Evolutionary conservation across 2,329 filamentous ascomycete genomes (phyloP), one percentile per base, ranked within the genome.

Genomic region (Ascochyta lentis): DNA sequence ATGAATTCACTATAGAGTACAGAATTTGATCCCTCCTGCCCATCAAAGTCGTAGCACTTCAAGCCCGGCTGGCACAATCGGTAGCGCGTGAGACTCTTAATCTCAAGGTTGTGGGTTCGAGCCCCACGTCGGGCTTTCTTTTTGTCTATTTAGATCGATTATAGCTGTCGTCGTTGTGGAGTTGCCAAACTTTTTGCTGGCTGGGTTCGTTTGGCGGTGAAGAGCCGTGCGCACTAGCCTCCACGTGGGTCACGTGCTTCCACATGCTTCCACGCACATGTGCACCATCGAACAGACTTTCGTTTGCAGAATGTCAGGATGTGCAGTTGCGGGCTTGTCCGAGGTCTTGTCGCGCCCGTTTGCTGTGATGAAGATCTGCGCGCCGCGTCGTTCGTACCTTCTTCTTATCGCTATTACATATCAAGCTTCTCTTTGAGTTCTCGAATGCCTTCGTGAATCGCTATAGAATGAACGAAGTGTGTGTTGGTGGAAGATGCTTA

Each of bases 31-130:
- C 2, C 0, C 3, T 3, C 3, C 2, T 3, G 3, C 5, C 8
- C 33, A 35, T 16, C 33, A 35, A 35, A 35, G n/a, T 5, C 4
- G 1, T n/a, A 34, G n/a, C 16, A 10, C 8, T 22, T 22, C n/a
- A 19, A 40, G 54, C 54, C 49, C 49, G 54, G 54, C 49, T 57
- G 54, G 49, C 54, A 57, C 49, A 57, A 53, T 57, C 54, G 45
- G 49, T 57, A 57, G 54, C 49, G 54, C 54, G 49, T 57, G 54
- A 57, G 49, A 57, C 49, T 57, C 54, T 57, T 57, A 57, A 53
- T 53, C 49, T 57, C 49, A 57, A 57, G 54, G 49, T 53, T 49
- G 54, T 42, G 54, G 40, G 54, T 57, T 57, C 49, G 46, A 49
- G 52, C 45, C 45, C 52, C 45, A 35, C 40, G 53, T 56, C 42